Percentiles rank a stretch among this genome's conserved stretches.
These are phyloP conservation scores for Curvularia hawaiiensis DNA, from an alignment of 2,329 filamentous ascomycete species.

Conservation along the genomic window DNA sequence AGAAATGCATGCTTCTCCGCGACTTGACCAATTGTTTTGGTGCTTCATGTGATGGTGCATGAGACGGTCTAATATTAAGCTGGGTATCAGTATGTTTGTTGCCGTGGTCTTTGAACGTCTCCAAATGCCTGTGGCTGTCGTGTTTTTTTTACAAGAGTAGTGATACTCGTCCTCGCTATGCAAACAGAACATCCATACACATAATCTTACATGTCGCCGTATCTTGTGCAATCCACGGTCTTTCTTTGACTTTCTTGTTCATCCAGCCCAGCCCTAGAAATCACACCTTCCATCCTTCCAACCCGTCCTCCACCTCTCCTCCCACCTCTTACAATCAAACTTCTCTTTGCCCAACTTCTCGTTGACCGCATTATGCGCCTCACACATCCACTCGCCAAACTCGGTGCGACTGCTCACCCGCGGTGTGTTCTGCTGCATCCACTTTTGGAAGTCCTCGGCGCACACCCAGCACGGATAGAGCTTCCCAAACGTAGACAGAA, in stretches of 20 bases:
- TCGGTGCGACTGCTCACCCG: constrained; percentile 64
- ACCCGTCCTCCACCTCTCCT: constrained; percentile 92
- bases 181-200: constrained; percentile 8
- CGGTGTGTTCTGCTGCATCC: constrained; percentile 76
- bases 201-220: constrained; percentile 12
- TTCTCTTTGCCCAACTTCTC: constrained; percentile 85
- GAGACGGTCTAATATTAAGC: background rate
- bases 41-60: background rate
- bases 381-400: constrained; percentile 82
- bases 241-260: background rate
- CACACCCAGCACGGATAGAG: constrained; percentile 97
- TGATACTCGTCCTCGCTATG: constrained; percentile 9
- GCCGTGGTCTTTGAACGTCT: constrained; percentile 9
- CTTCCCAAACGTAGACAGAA: constrained; percentile 80
- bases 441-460: constrained; percentile 85
- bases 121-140: constrained; percentile 18
- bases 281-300: constrained; percentile 75
- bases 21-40: background rate
- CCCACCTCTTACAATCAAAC: constrained; percentile 91
- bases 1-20: constrained; percentile 21
- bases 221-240: too few relatives aligned
- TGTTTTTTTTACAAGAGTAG: constrained; percentile 9
- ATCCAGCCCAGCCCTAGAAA: constrained; percentile 41
- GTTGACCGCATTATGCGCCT: constrained; percentile 87
- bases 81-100: background rate